These are phyloP conservation scores for Melanopsichium pennsylvanicum DNA, from an alignment of 1,284 basidiomycete genomes.

Conservation along the genomic window DNA sequence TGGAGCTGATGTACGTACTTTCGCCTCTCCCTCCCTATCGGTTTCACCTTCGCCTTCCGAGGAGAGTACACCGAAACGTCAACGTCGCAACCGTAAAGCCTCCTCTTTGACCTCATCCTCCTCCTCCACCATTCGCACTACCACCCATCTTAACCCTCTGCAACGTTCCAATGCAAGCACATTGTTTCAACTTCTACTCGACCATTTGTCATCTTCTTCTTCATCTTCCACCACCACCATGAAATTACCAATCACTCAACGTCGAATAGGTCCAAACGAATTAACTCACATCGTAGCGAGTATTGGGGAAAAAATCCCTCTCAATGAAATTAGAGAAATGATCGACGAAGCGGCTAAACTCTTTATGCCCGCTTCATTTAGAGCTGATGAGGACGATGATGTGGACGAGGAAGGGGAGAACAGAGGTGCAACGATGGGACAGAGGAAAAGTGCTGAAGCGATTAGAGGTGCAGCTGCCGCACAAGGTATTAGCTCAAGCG, in stretches of 20 bases:
- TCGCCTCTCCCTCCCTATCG: slow-evolving; percentile 1
- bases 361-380: slow-evolving; percentile 29
- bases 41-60: neutral
- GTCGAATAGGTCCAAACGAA: slow-evolving; percentile 12
- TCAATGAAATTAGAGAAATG: slow-evolving; percentile 49
- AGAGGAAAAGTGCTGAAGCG: slow-evolving; percentile 16
- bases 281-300: slow-evolving; percentile 8
- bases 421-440: too few relatives aligned
- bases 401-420: neutral
- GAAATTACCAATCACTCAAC: too few relatives aligned
- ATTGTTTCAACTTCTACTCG: slow-evolving; percentile 26
- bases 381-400: neutral
- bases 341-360: slow-evolving; percentile 35
- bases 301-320: slow-evolving; percentile 33
- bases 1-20: neutral
- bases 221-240: too few relatives aligned
- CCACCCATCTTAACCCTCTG: slow-evolving; percentile 27
- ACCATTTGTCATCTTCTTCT: slow-evolving; percentile 15
- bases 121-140: slow-evolving; percentile 6
- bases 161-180: slow-evolving; percentile 16
- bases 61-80: neutral
- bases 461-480: slow-evolving; percentile 23
- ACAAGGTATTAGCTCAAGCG: slow-evolving; percentile 5
- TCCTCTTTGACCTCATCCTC: neutral
- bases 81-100: slow-evolving; percentile 8